These are phyloP conservation scores for Pleodorina starrii DNA, from an alignment of 139 green algal genomes.

Conservation along the genomic window DNA sequence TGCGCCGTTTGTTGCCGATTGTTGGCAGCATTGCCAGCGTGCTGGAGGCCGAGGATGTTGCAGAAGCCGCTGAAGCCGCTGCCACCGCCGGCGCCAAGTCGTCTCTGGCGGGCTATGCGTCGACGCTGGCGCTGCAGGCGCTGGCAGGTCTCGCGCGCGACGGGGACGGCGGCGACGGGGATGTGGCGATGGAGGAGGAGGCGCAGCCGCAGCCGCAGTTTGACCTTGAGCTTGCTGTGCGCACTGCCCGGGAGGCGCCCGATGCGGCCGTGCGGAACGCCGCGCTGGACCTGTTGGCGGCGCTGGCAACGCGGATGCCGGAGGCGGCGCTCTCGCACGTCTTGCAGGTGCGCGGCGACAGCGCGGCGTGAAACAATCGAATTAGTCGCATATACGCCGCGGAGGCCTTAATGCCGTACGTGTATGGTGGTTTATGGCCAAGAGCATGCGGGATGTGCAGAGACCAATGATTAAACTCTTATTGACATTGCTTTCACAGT, in stretches of 20 bases:
- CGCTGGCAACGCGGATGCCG: constrained; percentile 62
- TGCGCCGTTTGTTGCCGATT: constrained; percentile 43
- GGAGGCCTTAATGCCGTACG: too few relatives aligned
- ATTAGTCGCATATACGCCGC: too few relatives aligned
- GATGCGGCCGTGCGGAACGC: constrained; percentile 78
- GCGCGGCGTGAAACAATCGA: too few relatives aligned
- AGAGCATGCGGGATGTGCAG: too few relatives aligned
- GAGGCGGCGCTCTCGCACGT: constrained; percentile 73
- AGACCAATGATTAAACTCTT: constrained; percentile 63
- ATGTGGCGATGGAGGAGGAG: background rate
- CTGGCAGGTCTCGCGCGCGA: constrained; percentile 37
- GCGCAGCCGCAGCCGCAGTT: constrained; percentile 2
- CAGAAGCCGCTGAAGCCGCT: background rate
- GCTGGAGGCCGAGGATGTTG: background rate
- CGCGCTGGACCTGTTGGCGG: constrained; percentile 76
- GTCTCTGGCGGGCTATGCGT: constrained; percentile 67
- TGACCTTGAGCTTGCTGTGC: constrained; percentile 75
- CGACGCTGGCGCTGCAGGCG: constrained; percentile 70
- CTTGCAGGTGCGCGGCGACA: constrained; percentile 63
- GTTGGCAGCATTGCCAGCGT: constrained; percentile 53
- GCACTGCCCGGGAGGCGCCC: constrained; percentile 62
- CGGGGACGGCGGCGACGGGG: background rate
- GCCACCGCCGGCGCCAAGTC: background rate
- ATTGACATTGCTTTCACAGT: constrained; percentile 73
- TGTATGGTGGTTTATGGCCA: too few relatives aligned